These are phyloP conservation scores for Candida parachauliodes DNA, from an alignment of 805 yeast genomes.

Conservation along the genomic window DNA sequence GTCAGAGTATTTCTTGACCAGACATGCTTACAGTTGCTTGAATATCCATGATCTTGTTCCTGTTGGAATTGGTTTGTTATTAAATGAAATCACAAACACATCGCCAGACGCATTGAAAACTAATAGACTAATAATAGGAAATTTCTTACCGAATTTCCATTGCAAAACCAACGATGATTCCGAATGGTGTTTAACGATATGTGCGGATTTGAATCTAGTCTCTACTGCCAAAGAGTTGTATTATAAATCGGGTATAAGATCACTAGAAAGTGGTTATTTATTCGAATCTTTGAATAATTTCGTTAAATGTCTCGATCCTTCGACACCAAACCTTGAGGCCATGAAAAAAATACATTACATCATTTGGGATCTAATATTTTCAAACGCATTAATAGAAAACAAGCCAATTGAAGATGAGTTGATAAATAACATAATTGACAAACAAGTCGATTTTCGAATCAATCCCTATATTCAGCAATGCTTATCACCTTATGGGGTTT, in stretches of 20 bases:
- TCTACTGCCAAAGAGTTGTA: conserved; percentile 55
- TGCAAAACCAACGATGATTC: conserved; percentile 69
- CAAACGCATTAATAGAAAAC: conserved; percentile 51
- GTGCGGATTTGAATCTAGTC: conserved; percentile 64
- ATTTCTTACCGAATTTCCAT: conserved; percentile 56
- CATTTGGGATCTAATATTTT: conserved; percentile 61
- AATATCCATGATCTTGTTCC: conserved; percentile 55
- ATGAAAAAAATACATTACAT: conserved; percentile 46
- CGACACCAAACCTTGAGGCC: conserved; percentile 18
- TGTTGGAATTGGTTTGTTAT: conserved; percentile 63
- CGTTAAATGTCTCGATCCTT: conserved; percentile 55
- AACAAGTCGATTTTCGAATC: conserved; percentile 33
- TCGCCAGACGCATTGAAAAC: conserved; percentile 37
- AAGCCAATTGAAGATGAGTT: conserved; percentile 54
- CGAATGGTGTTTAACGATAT: conserved; percentile 73
- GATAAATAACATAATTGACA: conserved; percentile 45
- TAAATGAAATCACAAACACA: conserved; percentile 38
- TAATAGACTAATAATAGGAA: conserved; percentile 42
- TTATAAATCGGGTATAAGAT: conserved; percentile 44
- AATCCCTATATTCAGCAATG: conserved; percentile 64
- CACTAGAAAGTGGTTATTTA: conserved; percentile 51
- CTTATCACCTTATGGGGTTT: conserved; percentile 66
- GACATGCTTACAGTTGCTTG: conserved; percentile 53
- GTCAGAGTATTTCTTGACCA: conserved; percentile 54
- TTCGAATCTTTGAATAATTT: conserved; percentile 64